phyloP scores from a whole-genome alignment of 2,329 filamentous ascomycete species.

The Aspergillus pseudoterreus region DNA sequence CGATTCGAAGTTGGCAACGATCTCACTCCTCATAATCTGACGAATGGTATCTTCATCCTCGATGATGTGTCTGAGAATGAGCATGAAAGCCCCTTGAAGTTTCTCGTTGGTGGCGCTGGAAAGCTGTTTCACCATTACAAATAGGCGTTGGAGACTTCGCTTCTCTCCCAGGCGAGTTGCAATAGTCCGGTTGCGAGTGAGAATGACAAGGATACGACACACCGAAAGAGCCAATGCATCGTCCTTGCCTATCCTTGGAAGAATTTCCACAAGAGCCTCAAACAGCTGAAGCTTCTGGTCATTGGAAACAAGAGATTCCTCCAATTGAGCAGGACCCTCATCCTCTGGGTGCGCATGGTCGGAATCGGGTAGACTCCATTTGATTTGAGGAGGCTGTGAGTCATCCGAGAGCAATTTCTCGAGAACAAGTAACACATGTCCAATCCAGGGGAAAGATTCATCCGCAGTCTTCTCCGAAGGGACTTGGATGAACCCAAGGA shows the following conservation, averaged over 20 bases:
- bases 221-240: constrained; percentile 79
- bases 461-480: constrained; percentile 62
- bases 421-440: constrained; percentile 82
- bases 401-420: constrained; percentile 90
- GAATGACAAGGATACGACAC: constrained; percentile 76
- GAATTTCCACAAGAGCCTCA: constrained; percentile 71
- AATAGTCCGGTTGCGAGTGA: constrained; percentile 74
- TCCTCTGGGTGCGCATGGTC: constrained; percentile 47
- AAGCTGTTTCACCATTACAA: constrained; percentile 93
- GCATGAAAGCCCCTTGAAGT: constrained; percentile 72
- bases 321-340: constrained; percentile 55
- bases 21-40: constrained; percentile 88
- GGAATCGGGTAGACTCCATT: constrained; percentile 60
- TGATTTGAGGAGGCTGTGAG: constrained; percentile 70
- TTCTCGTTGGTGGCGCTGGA: constrained; percentile 72
- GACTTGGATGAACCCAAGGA: constrained; percentile 76
- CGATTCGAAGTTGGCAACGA: constrained; percentile 69
- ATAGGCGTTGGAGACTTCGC: constrained; percentile 82
- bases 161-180: constrained; percentile 78
- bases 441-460: constrained; percentile 86
- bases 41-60: constrained; percentile 90
- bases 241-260: constrained; percentile 85
- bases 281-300: constrained; percentile 70
- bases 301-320: constrained; percentile 59
- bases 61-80: constrained; percentile 85